Percentiles rank a stretch among this genome's conserved stretches.
Conservation (phyloP, 768 basidiomycete genomes). For the Pisolithus sp. region DNA sequence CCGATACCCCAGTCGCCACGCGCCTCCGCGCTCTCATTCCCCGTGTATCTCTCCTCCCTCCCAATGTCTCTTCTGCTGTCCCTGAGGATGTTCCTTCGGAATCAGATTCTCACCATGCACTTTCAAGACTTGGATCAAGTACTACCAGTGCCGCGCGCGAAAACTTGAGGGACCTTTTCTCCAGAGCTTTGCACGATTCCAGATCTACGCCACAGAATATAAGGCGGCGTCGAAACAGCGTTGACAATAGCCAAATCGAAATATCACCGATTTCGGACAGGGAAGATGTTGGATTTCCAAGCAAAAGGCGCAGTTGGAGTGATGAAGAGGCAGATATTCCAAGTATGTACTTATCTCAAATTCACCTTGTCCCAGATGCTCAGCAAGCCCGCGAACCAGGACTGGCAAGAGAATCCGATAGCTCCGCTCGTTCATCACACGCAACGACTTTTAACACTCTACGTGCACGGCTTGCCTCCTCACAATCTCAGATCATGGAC, state of each 20-base stretch:
- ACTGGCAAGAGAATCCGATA: conserved; percentile 21
- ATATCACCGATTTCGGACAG: conserved; percentile 40
- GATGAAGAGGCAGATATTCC: conserved; percentile 60
- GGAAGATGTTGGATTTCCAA: conserved; percentile 39
- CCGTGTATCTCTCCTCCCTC: conserved; percentile 39
- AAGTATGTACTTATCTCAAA: conserved; percentile 34
- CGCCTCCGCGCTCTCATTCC: conserved; percentile 58
- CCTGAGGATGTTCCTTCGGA: conserved; percentile 24
- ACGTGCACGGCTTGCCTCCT: conserved; percentile 38
- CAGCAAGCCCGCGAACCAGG: conserved; percentile 12
- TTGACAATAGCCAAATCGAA: conserved; percentile 56
- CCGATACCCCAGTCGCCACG: conserved; percentile 45
- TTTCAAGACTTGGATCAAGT: conserved; percentile 17
- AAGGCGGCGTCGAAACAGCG: conserved; percentile 48
- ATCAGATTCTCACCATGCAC: conserved; percentile 11
- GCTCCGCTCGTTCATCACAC: conserved; percentile 38
- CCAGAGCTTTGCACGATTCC: conserved; percentile 56
- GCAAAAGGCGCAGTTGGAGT: conserved; percentile 53
- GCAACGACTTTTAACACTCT: conserved; percentile 43
- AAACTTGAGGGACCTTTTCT: conserved; percentile 60
- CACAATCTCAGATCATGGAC: conserved; percentile 33
- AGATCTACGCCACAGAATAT: conserved; percentile 58
- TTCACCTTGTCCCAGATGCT: conserved; percentile 5
- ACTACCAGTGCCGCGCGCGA: conserved; percentile 47
- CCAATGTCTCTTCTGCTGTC: conserved; percentile 22